Evolutionary conservation across 1,284 basidiomycete genomes (phyloP), one percentile per base, ranked within the genome.

Genomic region (Stygiomarasmius scandens): DNA sequence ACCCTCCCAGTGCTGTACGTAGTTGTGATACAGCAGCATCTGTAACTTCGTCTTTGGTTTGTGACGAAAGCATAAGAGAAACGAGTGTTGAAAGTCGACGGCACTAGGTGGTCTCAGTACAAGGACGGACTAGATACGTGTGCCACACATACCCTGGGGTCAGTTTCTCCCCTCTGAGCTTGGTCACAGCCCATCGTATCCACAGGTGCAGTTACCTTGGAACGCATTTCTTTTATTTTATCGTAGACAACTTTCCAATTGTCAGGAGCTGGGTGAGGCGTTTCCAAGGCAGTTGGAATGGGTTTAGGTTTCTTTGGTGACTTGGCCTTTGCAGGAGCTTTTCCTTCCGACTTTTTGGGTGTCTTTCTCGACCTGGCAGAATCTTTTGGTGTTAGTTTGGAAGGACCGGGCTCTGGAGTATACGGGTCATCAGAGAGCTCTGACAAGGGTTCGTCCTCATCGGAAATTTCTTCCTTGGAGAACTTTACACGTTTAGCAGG

Each of bases 21-120:
- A 99, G 80, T 62, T 90, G 91, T 2, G 76, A 70, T 0, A 97
- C 86, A 0, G 96, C 96, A 1, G 89, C 85, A 52, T 93, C 87
- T 0, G 93, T 96, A 12, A 95, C 89, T 64, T 93, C 87, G 69
- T 96, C 93, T 71, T 96, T 98, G 2, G 96, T 98, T 72, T 98
- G 95, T 1, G 93, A 93, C 11, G 92, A 95, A 3, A 98, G 83
- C 93, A 98, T 98, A 53, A 99, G 81, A 2, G 95, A 95, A 9
- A 99, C 84, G 22, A 98, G 85, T 2, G 91, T 93, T 3, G 93
- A 83, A 57, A 95, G 91, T 1, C 95, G 84, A 49, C 85, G 81
- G 54, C 89, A 91, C 89, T 93, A 68, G 16, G 20, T 11, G 29
- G 29, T 32, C 29, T 32, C 29, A 53, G 57, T 19, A 34, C 27